Percentiles rank a stretch among this genome's conserved stretches.
Conservation (phyloP, 108 stramenopile genomes). For the Cafeteria roenbergensis region DNA sequence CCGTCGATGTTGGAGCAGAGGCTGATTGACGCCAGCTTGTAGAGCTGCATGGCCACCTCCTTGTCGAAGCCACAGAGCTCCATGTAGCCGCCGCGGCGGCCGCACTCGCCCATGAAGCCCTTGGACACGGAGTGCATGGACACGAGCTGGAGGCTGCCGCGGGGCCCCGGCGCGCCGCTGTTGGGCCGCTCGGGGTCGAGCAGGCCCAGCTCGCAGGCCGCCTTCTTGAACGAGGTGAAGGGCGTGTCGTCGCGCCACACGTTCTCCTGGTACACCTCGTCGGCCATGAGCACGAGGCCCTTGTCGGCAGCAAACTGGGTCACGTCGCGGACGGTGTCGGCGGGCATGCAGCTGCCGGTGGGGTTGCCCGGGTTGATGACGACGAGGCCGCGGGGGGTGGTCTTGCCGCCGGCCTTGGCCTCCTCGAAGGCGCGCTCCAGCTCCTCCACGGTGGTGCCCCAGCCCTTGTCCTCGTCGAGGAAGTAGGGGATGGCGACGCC, state of each 20-base stretch:
- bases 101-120: slow-evolving; percentile 83
- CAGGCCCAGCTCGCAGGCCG: slow-evolving; percentile 25
- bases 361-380: slow-evolving; percentile 93
- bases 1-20: slow-evolving; percentile 70
- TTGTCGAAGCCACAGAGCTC: slow-evolving; percentile 66
- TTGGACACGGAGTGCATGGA: slow-evolving; percentile 79
- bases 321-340: slow-evolving; percentile 60
- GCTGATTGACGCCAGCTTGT: slow-evolving; percentile 69
- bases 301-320: slow-evolving; percentile 61
- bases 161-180: slow-evolving; percentile 26
- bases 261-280: slow-evolving; percentile 88
- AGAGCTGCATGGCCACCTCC: slow-evolving; percentile 65
- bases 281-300: slow-evolving; percentile 66
- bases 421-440: slow-evolving; percentile 53
- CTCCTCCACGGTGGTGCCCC: slow-evolving; percentile 61
- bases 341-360: slow-evolving; percentile 66
- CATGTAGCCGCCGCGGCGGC: slow-evolving; percentile 78
- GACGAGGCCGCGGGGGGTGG: slow-evolving; percentile 53
- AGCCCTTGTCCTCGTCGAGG: slow-evolving; percentile 60
- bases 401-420: slow-evolving; percentile 53
- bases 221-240: slow-evolving; percentile 64
- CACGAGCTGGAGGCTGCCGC: slow-evolving; percentile 61
- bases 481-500: slow-evolving; percentile 71
- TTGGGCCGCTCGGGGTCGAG: slow-evolving; percentile 18
- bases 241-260: slow-evolving; percentile 57